Conservation (phyloP, 495 filamentous ascomycete genomes). For the Talaromyces adpressus region DNA sequence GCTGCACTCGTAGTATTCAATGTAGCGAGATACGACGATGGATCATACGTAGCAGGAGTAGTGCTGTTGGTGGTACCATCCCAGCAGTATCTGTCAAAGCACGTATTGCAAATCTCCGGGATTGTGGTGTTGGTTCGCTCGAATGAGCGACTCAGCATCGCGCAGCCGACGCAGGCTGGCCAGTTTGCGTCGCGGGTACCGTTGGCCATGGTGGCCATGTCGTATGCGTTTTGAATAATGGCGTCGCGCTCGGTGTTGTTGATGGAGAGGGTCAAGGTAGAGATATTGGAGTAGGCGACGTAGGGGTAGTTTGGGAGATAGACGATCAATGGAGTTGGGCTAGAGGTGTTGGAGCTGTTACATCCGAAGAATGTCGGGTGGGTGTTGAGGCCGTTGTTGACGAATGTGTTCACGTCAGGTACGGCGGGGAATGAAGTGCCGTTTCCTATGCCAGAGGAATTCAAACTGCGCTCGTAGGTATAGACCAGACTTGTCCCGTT, state of each 20-base stretch:
- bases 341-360: slow-evolving; percentile 49
- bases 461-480: slow-evolving; percentile 65
- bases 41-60: slow-evolving; percentile 16
- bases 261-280: slow-evolving; percentile 60
- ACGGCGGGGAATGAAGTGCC: slow-evolving; percentile 75
- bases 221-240: slow-evolving; percentile 74
- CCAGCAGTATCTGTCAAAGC: slow-evolving; percentile 82
- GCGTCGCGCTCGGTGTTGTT: slow-evolving; percentile 55
- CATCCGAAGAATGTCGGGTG: slow-evolving; percentile 91
- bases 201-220: slow-evolving; percentile 75
- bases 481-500: slow-evolving; percentile 79
- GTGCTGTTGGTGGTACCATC: slow-evolving; percentile 55
- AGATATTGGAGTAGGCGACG: slow-evolving; percentile 58
- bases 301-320: slow-evolving; percentile 84
- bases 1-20: slow-evolving; percentile 4
- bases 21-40: slow-evolving; percentile 5
- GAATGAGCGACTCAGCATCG: slow-evolving; percentile 62
- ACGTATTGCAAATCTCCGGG: slow-evolving; percentile 57
- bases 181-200: slow-evolving; percentile 61
- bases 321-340: slow-evolving; percentile 59
- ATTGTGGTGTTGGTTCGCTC: slow-evolving; percentile 52
- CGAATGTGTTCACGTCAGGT: slow-evolving; percentile 74
- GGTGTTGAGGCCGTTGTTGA: slow-evolving; percentile 76
- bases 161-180: slow-evolving; percentile 75
- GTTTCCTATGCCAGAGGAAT: slow-evolving; percentile 52